Evolutionary conservation across 2,329 filamentous ascomycete species (phyloP), one percentile per base, ranked within the genome.

Genomic region (Orbilia blumenaviensis): DNA sequence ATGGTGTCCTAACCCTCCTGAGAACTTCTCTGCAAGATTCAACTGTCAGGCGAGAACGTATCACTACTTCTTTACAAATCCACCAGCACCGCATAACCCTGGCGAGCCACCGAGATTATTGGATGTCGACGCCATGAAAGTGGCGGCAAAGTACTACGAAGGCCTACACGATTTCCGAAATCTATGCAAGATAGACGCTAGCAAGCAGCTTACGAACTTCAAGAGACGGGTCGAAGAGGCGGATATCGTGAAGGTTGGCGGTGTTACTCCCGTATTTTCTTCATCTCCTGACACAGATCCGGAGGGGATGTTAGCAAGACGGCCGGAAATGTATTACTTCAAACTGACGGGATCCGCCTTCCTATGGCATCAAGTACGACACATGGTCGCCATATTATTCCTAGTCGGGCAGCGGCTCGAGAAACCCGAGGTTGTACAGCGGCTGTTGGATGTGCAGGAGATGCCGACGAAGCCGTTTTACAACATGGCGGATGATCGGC

Each of bases 1-100:
- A 2, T 99, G 95, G 95, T 97, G 94, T 81, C 93, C 94, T 0
- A 86, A 88, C 29, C 92, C 91, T 14, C 92, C 94, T 0, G 84
- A 87, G 7, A 88, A 88, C 77, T 99, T 99, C 83, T 93, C 92
- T 34, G 95, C 95, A 3, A 90, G 95, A 42, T 97, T 97, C 86
- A 93, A 92, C 64, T 99, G 95, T 83, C 89, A 91, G 77, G 93
- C 97, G 83, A 88, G 95, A 21, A 90, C 92, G 79, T 99, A 99
- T 84, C 90, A 92, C 71, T 99, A 99, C 84, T 98, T 97, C 85
- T 99, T 99, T 85, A 98, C 95, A 0, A 93, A 97, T 82, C 95
- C 95, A 0, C 77, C 78, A 0, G 54, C 67, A 2, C 64, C 72
- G 18, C 61, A 68, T 29, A 54, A 44, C 34, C 34, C 50, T 8